A percentile compares a stretch with the other conserved stretches of the same genome.
phyloP scores from a whole-genome alignment of 2,329 filamentous ascomycete species.

The Colletotrichum sp. region DNA sequence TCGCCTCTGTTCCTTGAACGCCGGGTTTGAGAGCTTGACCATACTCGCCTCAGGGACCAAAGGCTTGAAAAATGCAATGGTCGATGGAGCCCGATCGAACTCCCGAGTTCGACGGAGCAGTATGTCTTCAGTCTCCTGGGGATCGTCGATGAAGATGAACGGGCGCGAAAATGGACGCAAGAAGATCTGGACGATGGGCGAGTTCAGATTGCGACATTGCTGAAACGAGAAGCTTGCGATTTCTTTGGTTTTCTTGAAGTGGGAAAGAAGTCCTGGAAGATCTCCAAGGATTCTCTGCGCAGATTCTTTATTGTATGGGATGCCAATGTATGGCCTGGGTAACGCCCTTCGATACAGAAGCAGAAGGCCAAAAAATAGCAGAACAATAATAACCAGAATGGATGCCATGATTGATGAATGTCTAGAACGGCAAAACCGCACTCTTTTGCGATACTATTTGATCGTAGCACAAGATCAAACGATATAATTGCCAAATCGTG shows the following conservation, averaged over 20 bases:
- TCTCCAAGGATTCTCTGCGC: neutral
- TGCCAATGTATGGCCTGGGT: neutral
- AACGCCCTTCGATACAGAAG: neutral
- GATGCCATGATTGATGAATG: neutral
- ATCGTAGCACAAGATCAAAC: neutral
- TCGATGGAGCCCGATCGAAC: neutral
- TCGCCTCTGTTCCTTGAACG: neutral
- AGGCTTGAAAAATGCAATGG: neutral
- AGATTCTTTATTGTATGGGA: neutral
- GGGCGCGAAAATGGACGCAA: neutral
- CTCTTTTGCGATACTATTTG: neutral
- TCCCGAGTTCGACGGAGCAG: neutral
- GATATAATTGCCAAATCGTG: neutral
- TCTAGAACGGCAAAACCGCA: neutral
- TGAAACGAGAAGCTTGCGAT: neutral
- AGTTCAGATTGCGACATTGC: neutral
- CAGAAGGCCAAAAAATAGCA: neutral
- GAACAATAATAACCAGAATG: neutral
- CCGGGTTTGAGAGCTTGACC: neutral
- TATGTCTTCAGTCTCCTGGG: neutral
- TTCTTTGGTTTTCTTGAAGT: neutral
- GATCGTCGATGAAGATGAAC: neutral
- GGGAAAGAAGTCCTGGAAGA: neutral
- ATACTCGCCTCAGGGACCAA: neutral
- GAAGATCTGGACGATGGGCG: neutral